phyloP scores from a whole-genome alignment of 2,329 filamentous ascomycete species.

The Fusarium equiseti region DNA sequence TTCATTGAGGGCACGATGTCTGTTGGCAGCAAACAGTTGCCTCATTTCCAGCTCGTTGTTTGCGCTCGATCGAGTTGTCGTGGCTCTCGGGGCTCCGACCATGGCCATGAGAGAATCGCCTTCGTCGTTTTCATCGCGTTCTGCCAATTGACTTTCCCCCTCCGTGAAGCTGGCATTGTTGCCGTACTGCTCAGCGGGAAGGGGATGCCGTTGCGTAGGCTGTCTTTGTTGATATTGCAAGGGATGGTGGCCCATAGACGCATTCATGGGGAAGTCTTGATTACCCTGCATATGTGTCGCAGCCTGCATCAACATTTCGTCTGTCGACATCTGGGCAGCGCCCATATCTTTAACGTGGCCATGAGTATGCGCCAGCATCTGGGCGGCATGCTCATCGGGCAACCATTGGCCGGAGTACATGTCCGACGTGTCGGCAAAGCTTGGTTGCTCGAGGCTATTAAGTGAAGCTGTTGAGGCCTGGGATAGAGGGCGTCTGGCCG shows the following conservation, averaged over 20 bases:
- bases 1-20: slow-evolving; percentile 74
- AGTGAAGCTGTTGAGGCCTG: slow-evolving; percentile 69
- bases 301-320: slow-evolving; percentile 70
- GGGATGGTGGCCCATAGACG: slow-evolving; percentile 59
- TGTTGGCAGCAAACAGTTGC: slow-evolving; percentile 78
- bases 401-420: slow-evolving; percentile 66
- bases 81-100: slow-evolving; percentile 64
- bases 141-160: slow-evolving; percentile 69
- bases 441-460: slow-evolving; percentile 65
- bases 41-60: slow-evolving; percentile 87
- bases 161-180: slow-evolving; percentile 68
- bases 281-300: slow-evolving; percentile 67
- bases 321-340: slow-evolving; percentile 63
- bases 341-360: slow-evolving; percentile 59
- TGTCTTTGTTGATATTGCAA: slow-evolving; percentile 57
- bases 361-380: slow-evolving; percentile 43
- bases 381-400: slow-evolving; percentile 51
- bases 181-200: slow-evolving; percentile 67
- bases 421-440: slow-evolving; percentile 58
- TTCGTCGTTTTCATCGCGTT: slow-evolving; percentile 70
- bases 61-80: slow-evolving; percentile 74
- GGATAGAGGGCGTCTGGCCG: slow-evolving; percentile 65
- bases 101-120: slow-evolving; percentile 63
- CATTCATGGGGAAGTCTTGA: slow-evolving; percentile 64
- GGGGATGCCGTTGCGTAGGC: slow-evolving; percentile 61